Conservation (phyloP, 2,329 filamentous ascomycete genomes). For the Pseudopithomyces maydicus region DNA sequence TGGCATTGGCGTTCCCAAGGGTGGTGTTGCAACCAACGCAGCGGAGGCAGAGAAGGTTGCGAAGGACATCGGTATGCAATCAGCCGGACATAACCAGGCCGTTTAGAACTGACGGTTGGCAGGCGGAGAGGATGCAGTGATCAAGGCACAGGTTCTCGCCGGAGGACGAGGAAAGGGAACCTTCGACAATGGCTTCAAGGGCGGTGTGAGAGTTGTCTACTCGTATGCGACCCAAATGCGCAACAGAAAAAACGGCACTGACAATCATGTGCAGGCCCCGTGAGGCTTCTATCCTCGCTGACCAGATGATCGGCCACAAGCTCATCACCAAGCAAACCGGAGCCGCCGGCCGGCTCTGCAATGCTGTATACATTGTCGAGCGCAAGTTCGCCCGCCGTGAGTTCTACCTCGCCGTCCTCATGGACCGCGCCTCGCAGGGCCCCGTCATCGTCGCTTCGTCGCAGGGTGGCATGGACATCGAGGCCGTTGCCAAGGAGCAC, state of each 20-base stretch:
- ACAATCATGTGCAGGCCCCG: constrained; percentile 64
- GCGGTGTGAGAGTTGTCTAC: constrained; percentile 98
- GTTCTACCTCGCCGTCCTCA: constrained; percentile 98
- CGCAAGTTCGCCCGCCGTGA: constrained; percentile 99
- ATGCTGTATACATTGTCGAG: constrained; percentile 98
- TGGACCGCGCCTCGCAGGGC: constrained; percentile 90
- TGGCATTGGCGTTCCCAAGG: constrained; percentile 90
- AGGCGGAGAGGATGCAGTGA: constrained; percentile 92
- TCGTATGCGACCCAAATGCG: constrained; percentile 60
- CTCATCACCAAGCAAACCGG: constrained; percentile 99
- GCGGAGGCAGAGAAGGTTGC: constrained; percentile 92
- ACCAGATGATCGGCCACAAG: constrained; percentile 99
- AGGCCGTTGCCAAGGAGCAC: constrained; percentile 96
- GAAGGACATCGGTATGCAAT: constrained; percentile 74
- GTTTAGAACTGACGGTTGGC: constrained; percentile 32
- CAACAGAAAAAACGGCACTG: constrained; percentile 10
- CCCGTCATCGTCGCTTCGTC: constrained; percentile 98
- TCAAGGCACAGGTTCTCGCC: constrained; percentile 98
- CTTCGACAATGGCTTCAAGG: constrained; percentile 98
- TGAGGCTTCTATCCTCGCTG: constrained; percentile 93
- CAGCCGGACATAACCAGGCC: constrained; percentile 21
- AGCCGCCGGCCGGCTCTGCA: constrained; percentile 90
- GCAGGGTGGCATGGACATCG: constrained; percentile 99
- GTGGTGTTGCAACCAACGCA: constrained; percentile 79
- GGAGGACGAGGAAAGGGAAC: constrained; percentile 97